Base-by-base conservation (phyloP, 1,284 basidiomycete species). In the Lignosus rhinocerotis region DNA sequence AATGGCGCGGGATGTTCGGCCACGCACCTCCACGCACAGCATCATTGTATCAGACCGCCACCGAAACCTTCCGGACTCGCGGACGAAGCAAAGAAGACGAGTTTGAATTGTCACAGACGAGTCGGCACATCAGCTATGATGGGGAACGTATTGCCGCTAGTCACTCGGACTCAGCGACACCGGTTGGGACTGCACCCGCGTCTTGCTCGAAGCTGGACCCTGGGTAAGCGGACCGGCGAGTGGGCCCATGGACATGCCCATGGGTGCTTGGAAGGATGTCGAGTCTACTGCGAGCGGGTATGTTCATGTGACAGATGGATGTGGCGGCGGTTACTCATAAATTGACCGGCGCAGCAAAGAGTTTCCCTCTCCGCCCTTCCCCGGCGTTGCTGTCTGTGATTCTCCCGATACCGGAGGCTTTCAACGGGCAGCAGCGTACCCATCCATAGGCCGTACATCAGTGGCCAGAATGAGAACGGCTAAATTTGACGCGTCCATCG, bases 291-390 rank as follows among this genome's bases (percentile, higher is more conserved):
- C 25, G 25, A 25, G 21, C 34, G 55, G 56, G 50, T 31, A 44
- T 53, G 52, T 45, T n/a, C 56, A 45, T 53, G 51, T 58, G 56
- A 58, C 51, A 54, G 56, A 58, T 54, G 47, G 19, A 36, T 47
- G 52, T 51, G 42, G 39, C 16, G 19, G 39, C 56, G 56, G 56
- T 39, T 7, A 38, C 45, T 41, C 19, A 10, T 34, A 6, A 38
- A 44, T 16, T 53, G 16, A 6, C 56, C 56, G 56, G 25, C 38
- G 45, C 45, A n/a, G 7, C 45, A 12, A 12, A 19, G 16, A 31
- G 6, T 21, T 36, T 25, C 19, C 50, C 6, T n/a, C 25, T 25
- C 19, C 39, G 16, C 12, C 34, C 39, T 42, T 31, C 38, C 21
- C 38, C n/a, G n/a, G 39, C 38, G 41, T n/a, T 38, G 50, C 50